Base-by-base conservation (phyloP, 768 basidiomycete genomes). In the Serendipita indica region DNA sequence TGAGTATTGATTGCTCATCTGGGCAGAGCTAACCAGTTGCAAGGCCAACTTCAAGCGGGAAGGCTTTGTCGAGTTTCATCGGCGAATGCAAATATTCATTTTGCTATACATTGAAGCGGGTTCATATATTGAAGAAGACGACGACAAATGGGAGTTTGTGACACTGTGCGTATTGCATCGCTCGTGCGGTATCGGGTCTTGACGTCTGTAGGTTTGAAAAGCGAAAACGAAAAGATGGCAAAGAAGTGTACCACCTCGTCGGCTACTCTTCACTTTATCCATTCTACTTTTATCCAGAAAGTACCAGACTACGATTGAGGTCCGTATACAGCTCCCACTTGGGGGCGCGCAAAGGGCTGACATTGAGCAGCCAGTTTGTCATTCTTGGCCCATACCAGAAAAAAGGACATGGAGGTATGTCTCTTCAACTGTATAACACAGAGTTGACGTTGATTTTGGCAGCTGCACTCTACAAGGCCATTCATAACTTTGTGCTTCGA, bases 281-380 rank as follows among this genome's bases (percentile, higher is more conserved):
- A 16, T 99, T 99, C 71, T 96, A 91, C 72, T 86, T 84, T 70
- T 98, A 86, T 72, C 96, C 96, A 3, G 94, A 96, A 67, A 86
- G 78, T 66, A 80, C 86, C 59, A 81, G 96, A 30, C 66, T 97
- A 68, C 79, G 96, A 63, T 72, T 98, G 59, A 92, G 91, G 88
- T 89, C 59, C 54, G 77, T 63, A 46, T 12, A 28, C 33, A 3
- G n/a, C 22, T 32, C 46, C 20, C 22, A 32, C 45, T 6, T 22
- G 20, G 32, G 54, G 25, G 58, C 16, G 35, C 30, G 37, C 41
- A 13, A 32, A n/a, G 33, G 12, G 58, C 52, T 12, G 35, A 57
- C 28, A 7, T 16, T 16, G 58, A 39, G 18, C 65, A 93, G 91
- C 67, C 94, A 99, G 78, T 97, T 97, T 68, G 81, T 97, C 56